Evolutionary conservation across 1,284 basidiomycete genomes (phyloP).

Genomic region (Trichosporon asahii): DNA sequence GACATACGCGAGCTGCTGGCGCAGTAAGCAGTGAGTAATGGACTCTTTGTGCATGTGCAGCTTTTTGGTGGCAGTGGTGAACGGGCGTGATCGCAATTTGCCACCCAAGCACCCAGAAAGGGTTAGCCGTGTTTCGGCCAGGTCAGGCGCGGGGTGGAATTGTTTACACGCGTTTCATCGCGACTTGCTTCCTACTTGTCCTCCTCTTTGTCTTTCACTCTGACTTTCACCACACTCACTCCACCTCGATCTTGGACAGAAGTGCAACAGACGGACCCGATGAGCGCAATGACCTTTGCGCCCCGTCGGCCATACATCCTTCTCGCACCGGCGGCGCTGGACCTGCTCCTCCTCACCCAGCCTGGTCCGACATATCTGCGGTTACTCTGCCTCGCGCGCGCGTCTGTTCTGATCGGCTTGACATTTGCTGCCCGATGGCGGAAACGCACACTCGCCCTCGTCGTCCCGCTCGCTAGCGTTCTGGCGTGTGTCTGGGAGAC

Average conservation of each 20-base stretch:
- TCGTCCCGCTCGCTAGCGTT: background rate
- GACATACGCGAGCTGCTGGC: background rate
- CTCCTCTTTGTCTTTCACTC: background rate
- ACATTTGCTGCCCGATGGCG: background rate
- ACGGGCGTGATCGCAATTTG: background rate
- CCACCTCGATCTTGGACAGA: too few relatives aligned
- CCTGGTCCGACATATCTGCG: background rate
- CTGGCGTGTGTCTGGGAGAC: background rate
- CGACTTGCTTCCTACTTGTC: background rate
- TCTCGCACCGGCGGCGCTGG: background rate
- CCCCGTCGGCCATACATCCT: background rate
- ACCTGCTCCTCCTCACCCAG: background rate
- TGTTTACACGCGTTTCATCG: constrained; percentile 2
- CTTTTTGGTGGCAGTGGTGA: too few relatives aligned
- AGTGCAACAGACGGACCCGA: too few relatives aligned
- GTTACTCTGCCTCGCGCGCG: background rate
- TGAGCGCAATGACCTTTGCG: background rate
- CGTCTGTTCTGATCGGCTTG: background rate
- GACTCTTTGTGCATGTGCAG: background rate
- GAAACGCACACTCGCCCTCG: background rate
- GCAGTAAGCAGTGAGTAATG: background rate
- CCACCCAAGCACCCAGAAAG: background rate
- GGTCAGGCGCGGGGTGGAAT: background rate
- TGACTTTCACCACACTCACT: background rate
- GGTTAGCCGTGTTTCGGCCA: background rate